Evolutionary conservation across 176 grass and related monocot species (phyloP).

Genomic region (Eragrostis curvula): DNA sequence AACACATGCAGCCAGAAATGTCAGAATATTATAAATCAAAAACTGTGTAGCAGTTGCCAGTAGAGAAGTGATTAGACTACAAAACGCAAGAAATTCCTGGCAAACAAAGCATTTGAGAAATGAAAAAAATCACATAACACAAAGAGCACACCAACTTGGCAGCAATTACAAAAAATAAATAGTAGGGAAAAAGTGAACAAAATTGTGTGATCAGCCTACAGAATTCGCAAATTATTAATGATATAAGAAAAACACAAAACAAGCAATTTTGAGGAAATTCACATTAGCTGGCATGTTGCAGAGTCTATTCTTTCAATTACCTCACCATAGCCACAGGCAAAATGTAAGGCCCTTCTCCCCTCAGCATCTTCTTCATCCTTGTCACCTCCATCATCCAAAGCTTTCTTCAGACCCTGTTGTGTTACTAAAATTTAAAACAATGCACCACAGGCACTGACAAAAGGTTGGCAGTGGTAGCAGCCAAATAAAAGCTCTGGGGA

Average conservation of each 20-base stretch:
- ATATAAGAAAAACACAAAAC: not conserved
- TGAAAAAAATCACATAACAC: not conserved
- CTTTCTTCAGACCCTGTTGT: constrained; percentile 79
- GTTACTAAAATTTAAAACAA: not conserved
- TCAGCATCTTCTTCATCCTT: constrained; percentile 93
- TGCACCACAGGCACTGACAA: not conserved
- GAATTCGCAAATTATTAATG: not conserved
- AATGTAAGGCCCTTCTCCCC: constrained; percentile 96
- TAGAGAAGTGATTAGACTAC: not conserved
- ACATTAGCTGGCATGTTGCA: not conserved
- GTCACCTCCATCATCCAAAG: constrained; percentile 77
- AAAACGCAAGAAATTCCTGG: not conserved
- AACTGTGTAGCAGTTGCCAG: not conserved
- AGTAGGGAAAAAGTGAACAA: not conserved
- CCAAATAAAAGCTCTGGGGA: not conserved
- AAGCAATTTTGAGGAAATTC: constrained; percentile 5
- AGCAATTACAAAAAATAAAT: not conserved
- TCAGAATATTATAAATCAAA: not conserved
- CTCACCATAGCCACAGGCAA: constrained; percentile 99
- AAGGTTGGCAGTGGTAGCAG: not conserved
- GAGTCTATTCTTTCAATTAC: constrained; percentile 41
- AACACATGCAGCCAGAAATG: not conserved
- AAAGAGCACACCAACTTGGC: constrained; percentile 1
- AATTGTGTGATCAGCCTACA: constrained; percentile 5
- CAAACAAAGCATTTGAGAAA: constrained; percentile 2